Evolutionary conservation across 768 basidiomycete genomes (phyloP), one percentile per base, ranked within the genome.

Genomic region (Termitomyces sp.): DNA sequence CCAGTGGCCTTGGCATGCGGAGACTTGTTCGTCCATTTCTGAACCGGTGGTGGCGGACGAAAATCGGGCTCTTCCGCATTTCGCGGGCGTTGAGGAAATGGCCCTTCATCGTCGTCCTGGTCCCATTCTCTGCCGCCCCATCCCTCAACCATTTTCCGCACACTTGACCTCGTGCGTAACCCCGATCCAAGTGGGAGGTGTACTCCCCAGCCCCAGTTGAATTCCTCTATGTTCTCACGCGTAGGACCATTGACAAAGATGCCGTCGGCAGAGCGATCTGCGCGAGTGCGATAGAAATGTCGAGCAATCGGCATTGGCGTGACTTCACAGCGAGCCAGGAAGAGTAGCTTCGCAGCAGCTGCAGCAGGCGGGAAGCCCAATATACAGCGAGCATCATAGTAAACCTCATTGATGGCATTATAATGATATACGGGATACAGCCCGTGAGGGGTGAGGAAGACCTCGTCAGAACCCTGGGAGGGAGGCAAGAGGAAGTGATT

Each of bases 291-390:
- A 7, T 75, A 78, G 7, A 81, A 66, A 40, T 74, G 70, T 0
- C 73, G 69, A 2, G 84, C 82, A 38, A 84, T 67, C 11, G 58
- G 67, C 62, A 88, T 76, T 0, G 79, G 76, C 3, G 72, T 66
- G 7, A 79, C 65, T 63, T 91, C 87, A 32, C 82, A 75, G 20
- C 85, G 81, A 11, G 86, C 76, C 51, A 88, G 79, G 73, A 83
- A 91, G 38, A 89, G 69, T 9, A 90, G 78, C 42, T 83, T 86
- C 0, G 90, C 90, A 0, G 88, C 82, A 36, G 77, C 67, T 28
- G 85, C 74, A 18, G 82, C 76, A 8, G 84, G 80, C 0, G 89
- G 87, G 1, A 66, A 63, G 46, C 66, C 48, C 20, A 79, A 52
- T 5, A 49, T 11, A 4, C 71, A 72, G 2, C 72, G 67, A 44